These are phyloP conservation scores for Raffaelea deltoideospora DNA, from an alignment of 2,329 filamentous ascomycete species.

Conservation along the genomic window DNA sequence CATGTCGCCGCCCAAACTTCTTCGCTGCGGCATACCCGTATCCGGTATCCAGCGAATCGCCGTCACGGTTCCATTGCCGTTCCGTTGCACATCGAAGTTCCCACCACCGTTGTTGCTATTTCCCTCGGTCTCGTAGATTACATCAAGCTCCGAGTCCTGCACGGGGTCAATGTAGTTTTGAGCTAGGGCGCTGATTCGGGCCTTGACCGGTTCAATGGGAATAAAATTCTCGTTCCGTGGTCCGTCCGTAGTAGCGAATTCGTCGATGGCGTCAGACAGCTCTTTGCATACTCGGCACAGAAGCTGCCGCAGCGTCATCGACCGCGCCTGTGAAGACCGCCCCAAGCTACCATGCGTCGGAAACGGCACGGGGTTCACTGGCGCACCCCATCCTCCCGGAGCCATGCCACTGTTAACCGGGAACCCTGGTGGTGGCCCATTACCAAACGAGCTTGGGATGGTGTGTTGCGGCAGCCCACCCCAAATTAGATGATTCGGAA, in stretches of 20 bases:
- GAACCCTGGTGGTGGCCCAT: constrained; percentile 2
- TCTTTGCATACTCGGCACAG: constrained; percentile 67
- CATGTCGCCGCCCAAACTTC: constrained; percentile 1
- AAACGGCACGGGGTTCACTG: constrained; percentile 12
- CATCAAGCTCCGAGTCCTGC: constrained; percentile 54
- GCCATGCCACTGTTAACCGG: background rate
- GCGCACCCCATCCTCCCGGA: constrained; percentile 4
- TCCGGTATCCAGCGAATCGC: constrained; percentile 39
- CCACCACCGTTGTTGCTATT: constrained; percentile 77
- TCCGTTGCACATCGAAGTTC: constrained; percentile 56
- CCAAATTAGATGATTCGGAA: constrained; percentile 7
- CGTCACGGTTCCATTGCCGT: constrained; percentile 22
- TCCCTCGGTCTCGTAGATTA: constrained; percentile 83
- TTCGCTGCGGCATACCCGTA: constrained; percentile 18
- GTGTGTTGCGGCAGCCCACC: background rate
- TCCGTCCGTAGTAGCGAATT: constrained; percentile 18
- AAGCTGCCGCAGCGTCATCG: constrained; percentile 54
- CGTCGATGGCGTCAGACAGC: constrained; percentile 22
- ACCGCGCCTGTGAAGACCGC: constrained; percentile 43
- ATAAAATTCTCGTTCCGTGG: constrained; percentile 47
- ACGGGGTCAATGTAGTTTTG: constrained; percentile 18
- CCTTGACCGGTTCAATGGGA: constrained; percentile 51
- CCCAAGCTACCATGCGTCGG: constrained; percentile 17
- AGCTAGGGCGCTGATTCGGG: constrained; percentile 41
- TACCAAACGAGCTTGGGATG: constrained; percentile 2